Conservation (phyloP, 2,329 filamentous ascomycete genomes). For the Fusarium illudens region DNA sequence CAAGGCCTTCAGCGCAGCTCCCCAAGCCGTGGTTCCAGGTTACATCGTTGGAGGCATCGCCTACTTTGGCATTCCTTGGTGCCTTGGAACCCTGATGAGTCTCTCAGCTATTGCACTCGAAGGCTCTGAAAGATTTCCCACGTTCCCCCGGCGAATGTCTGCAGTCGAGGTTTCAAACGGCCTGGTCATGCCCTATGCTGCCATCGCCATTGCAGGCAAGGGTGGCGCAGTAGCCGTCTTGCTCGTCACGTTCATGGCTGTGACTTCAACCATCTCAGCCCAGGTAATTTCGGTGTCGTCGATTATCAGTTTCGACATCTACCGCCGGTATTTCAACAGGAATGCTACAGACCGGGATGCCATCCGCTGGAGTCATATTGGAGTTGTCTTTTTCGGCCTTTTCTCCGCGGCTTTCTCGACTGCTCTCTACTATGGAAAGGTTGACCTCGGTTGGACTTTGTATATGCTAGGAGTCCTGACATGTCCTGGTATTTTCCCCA, state of each 20-base stretch:
- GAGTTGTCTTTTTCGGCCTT: constrained; percentile 60
- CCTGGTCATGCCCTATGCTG: constrained; percentile 74
- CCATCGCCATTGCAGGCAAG: constrained; percentile 73
- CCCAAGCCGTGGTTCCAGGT: constrained; percentile 58
- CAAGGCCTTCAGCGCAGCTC: constrained; percentile 60
- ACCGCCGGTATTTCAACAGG: constrained; percentile 59
- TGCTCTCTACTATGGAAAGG: constrained; percentile 61
- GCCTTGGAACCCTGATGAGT: constrained; percentile 60
- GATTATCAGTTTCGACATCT: constrained; percentile 63
- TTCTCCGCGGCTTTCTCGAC: constrained; percentile 62
- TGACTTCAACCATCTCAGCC: constrained; percentile 66
- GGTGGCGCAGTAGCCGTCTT: constrained; percentile 74
- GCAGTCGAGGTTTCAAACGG: constrained; percentile 71
- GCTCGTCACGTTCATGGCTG: constrained; percentile 78
- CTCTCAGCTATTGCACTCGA: constrained; percentile 59
- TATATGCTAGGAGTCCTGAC: constrained; percentile 64
- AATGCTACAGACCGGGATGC: constrained; percentile 56
- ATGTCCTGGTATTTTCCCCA: constrained; percentile 63
- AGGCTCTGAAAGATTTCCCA: constrained; percentile 59
- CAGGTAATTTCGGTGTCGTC: constrained; percentile 63
- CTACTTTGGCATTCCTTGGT: constrained; percentile 64
- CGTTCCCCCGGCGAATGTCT: constrained; percentile 64
- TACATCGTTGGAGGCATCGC: constrained; percentile 62
- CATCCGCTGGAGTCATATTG: constrained; percentile 61
- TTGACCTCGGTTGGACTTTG: constrained; percentile 62